Percentiles rank a stretch among this genome's conserved stretches.
These are phyloP conservation scores for Penicillium robsamsonii DNA, from an alignment of 495 filamentous ascomycete species.

Conservation along the genomic window DNA sequence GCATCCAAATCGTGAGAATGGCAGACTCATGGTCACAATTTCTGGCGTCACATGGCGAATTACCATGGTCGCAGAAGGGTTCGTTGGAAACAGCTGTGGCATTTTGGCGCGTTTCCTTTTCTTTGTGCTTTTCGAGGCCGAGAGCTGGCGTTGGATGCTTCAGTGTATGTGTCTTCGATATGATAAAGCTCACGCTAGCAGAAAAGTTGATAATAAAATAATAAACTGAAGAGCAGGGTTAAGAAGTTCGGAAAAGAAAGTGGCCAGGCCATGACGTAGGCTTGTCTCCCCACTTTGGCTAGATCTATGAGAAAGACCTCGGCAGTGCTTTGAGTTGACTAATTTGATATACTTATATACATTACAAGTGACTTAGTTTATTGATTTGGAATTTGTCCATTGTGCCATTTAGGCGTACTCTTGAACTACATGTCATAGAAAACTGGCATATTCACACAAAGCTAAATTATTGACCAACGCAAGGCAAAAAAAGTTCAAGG, in stretches of 20 bases:
- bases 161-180: slow-evolving; percentile 2
- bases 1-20: slow-evolving; percentile 78
- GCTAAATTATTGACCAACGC: not conserved
- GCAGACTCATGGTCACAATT: slow-evolving; percentile 77
- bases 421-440: not conserved
- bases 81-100: slow-evolving; percentile 52
- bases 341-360: no score
- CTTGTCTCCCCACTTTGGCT: not conserved
- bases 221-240: not conserved
- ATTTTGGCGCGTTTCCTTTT: slow-evolving; percentile 13
- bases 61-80: slow-evolving; percentile 79
- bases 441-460: not conserved
- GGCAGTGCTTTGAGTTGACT: no score
- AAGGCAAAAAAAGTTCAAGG: slow-evolving; percentile 7
- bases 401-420: not conserved
- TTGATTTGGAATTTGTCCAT: not conserved
- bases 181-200: not conserved
- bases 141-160: slow-evolving; percentile 21
- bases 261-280: slow-evolving; percentile 2
- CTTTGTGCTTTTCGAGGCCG: not conserved
- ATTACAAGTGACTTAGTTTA: not conserved
- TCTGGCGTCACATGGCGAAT: slow-evolving; percentile 78
- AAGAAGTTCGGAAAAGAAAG: not conserved
- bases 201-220: not conserved
- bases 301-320: not conserved